phyloP scores from a whole-genome alignment of 345 rosid species.

The Mercurialis annua region DNA sequence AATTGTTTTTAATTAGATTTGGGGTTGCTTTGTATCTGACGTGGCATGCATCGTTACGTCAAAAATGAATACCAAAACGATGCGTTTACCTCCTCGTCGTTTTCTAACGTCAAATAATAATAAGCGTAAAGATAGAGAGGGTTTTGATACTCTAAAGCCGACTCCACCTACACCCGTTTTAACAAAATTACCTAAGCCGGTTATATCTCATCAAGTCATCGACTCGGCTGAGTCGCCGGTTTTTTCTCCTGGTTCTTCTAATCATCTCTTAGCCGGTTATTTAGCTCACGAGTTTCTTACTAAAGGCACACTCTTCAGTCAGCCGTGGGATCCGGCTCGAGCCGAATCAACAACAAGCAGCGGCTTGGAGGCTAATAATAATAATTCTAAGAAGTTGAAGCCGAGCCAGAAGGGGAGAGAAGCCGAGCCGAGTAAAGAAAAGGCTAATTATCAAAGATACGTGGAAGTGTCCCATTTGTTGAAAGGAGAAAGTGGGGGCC shows the following conservation, averaged over 20 bases:
- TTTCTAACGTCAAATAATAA: constrained; percentile 56
- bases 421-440: constrained; percentile 26
- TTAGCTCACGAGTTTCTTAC: constrained; percentile 78
- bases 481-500: constrained; percentile 58
- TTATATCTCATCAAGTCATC: too few species aligned
- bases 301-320: constrained; percentile 72
- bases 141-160: constrained; percentile 33
- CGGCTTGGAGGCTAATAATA: constrained; percentile 22
- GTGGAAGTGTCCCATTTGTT: constrained; percentile 62
- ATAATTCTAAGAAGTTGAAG: neutral
- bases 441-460: constrained; percentile 44
- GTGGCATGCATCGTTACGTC: constrained; percentile 59
- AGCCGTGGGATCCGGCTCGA: constrained; percentile 44
- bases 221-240: constrained; percentile 17
- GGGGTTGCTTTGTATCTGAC: constrained; percentile 28
- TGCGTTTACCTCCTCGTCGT: constrained; percentile 89
- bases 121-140: constrained; percentile 65
- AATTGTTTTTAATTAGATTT: neutral
- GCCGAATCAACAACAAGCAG: constrained; percentile 8
- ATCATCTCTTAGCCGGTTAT: constrained; percentile 74
- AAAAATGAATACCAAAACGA: constrained; percentile 64
- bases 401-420: constrained; percentile 12
- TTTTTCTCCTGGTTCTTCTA: constrained; percentile 34
- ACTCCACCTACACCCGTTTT: constrained; percentile 1
- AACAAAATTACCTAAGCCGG: constrained; percentile 11